Evolutionary conservation across 169 alveolate genomes (phyloP).

Genomic region (Cryptosporidium ubiquitum): DNA sequence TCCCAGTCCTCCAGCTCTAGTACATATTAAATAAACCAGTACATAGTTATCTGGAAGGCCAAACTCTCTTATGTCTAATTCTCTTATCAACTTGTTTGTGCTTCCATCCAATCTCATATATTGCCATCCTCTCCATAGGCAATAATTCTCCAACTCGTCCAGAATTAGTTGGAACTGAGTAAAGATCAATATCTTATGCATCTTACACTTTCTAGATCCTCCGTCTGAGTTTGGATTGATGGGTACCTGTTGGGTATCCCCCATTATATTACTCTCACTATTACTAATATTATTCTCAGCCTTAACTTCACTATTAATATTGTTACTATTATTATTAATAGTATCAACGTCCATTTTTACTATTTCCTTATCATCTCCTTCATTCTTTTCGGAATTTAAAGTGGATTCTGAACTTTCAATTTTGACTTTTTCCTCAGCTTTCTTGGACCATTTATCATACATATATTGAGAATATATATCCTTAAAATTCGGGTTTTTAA

Average conservation of each 20-base stretch:
- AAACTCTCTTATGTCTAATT: slow-evolving; percentile 90
- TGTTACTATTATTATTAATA: not conserved
- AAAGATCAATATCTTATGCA: slow-evolving; percentile 89
- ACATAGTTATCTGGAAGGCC: slow-evolving; percentile 83
- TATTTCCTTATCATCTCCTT: not conserved
- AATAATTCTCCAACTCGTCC: slow-evolving; percentile 90
- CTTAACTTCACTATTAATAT: slow-evolving; percentile 1
- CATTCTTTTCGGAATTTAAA: not conserved
- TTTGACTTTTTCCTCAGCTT: slow-evolving; percentile 29
- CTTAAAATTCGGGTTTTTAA: slow-evolving; percentile 3
- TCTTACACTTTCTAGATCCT: slow-evolving; percentile 64
- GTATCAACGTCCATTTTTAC: not conserved
- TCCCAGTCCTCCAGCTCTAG: slow-evolving; percentile 96
- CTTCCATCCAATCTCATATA: slow-evolving; percentile 92
- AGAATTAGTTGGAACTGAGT: slow-evolving; percentile 90
- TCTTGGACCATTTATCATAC: slow-evolving; percentile 55
- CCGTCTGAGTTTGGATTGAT: not conserved
- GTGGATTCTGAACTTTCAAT: not conserved
- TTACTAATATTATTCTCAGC: not conserved
- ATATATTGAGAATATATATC: slow-evolving; percentile 65
- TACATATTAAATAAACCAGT: slow-evolving; percentile 87
- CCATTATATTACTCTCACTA: not conserved
- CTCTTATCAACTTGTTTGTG: slow-evolving; percentile 89
- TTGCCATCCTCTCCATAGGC: slow-evolving; percentile 90
- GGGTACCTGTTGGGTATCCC: slow-evolving; percentile 7